phyloP scores from a whole-genome alignment of 73 alveolate genomes.

The Paramecium sonneborni region DNA sequence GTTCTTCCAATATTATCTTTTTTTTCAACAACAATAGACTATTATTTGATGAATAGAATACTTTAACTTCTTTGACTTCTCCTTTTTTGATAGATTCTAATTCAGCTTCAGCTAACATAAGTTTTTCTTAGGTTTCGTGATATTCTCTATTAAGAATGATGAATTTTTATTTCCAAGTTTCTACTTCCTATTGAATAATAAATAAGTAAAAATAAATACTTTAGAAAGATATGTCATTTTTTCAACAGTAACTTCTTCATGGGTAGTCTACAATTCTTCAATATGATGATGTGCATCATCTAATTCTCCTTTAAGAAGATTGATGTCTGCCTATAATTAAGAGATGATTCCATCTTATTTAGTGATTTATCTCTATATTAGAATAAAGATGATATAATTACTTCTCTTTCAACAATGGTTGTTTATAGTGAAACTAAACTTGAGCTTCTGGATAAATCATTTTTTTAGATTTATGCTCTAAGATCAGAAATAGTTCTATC shows the following conservation, averaged over 20 bases:
- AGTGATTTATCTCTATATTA: not conserved
- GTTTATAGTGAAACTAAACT: not conserved
- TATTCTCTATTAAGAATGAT: not conserved
- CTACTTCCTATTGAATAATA: not conserved
- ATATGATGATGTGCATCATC: conserved; percentile 14
- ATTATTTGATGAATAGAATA: not conserved
- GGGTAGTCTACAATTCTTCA: not conserved
- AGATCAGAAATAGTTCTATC: not conserved
- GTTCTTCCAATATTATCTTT: conserved; percentile 29
- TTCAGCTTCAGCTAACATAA: conserved; percentile 21
- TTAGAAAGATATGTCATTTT: conserved; percentile 15
- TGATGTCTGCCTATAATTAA: not conserved
- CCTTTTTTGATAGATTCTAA: conserved; percentile 36
- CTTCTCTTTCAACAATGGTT: conserved; percentile 21
- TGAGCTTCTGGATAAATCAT: conserved; percentile 44
- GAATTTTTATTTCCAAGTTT: conserved; percentile 29
- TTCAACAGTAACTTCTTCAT: conserved; percentile 40
- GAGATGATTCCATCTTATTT: not conserved
- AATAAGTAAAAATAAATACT: not conserved
- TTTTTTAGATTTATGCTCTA: not conserved
- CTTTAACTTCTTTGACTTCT: conserved; percentile 23
- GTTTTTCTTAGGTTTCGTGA: conserved; percentile 9
- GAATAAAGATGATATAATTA: not conserved
- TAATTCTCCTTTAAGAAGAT: not conserved
- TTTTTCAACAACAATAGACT: not conserved